A percentile compares a stretch with the other conserved stretches of the same genome.
These are phyloP conservation scores for Pestalotiopsis fici DNA, from an alignment of 2,329 filamentous ascomycete genomes.

Conservation along the genomic window DNA sequence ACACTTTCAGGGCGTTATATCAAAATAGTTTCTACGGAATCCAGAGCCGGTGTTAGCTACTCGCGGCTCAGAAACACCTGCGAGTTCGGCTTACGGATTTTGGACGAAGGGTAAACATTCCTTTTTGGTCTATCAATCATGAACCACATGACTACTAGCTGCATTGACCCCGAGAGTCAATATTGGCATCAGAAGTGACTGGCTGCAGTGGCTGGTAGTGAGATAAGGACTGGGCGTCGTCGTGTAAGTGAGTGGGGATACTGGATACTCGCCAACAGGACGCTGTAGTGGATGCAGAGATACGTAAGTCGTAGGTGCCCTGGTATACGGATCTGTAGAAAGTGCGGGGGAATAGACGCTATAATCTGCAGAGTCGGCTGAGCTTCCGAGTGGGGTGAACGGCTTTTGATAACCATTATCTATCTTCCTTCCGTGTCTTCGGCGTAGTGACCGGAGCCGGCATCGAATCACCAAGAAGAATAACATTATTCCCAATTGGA, in stretches of 20 bases:
- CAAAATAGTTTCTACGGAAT: background rate
- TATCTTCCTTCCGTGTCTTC: background rate
- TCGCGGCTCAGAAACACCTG: background rate
- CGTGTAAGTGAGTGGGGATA: background rate
- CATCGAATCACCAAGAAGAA: background rate
- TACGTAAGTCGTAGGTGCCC: too few relatives aligned
- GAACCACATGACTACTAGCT: background rate
- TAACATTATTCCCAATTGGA: background rate
- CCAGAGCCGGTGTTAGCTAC: background rate
- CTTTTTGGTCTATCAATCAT: background rate
- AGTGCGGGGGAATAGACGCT: background rate
- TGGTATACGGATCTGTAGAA: background rate
- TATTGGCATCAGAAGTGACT: background rate
- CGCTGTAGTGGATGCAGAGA: background rate
- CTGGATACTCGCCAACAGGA: background rate
- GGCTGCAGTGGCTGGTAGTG: background rate
- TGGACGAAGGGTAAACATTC: background rate
- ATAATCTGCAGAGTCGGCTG: background rate
- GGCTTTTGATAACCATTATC: background rate
- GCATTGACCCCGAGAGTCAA: background rate
- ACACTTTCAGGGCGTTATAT: background rate
- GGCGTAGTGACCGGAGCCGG: background rate
- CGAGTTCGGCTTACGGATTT: background rate
- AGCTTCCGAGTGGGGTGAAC: background rate
- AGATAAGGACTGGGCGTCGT: background rate